Base-by-base conservation (phyloP, 2,329 filamentous ascomycete species). In the Chrysosporium queenslandicum region DNA sequence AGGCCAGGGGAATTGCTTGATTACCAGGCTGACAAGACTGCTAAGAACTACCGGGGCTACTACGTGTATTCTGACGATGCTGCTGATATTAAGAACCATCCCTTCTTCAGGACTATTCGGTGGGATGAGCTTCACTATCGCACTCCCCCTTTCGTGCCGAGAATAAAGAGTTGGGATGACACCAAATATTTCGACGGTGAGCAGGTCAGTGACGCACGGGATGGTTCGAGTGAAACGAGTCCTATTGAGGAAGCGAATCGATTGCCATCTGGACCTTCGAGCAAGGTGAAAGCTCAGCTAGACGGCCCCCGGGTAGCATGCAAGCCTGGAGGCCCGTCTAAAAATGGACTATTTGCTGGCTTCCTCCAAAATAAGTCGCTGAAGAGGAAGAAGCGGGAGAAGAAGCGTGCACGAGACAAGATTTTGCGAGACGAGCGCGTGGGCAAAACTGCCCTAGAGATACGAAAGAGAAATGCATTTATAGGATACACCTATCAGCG, bases 171-270 rank as follows among this genome's bases (percentile, higher is more conserved):
- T 27, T 72, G 76, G 57, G 83, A 86, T 48, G 86, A 90, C 63
- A 92, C 89, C 0, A 87, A 85, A 61, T 97, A 95, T 65, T 97
- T 97, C 63, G 87, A 95, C 54, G 84, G 89, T 46, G 64, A 63
- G 9, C 81, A 86, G 37, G 80, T 91, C 48, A 81, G 78, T 30
- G 82, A 85, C 60, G 58, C 68, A 74, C 76, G 74, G 74, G 77
- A 71, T 2, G 65, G 68, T 1, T 69, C 70, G 1, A 36, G 60
- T 27, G 46, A 55, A 40, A 48, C 12, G 8, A 53, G 50, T 29
- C 25, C 25, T n/a, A 6, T 11, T 36, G 53, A 43, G 25, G 51
- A 53, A 27, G n/a, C 11, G 12, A 21, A 40, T 23, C 2, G 14
- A 18, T 36, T 25, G 34, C 30, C 20, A 34, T n/a, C n/a, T n/a